Percentiles rank a stretch among this genome's conserved stretches.
Evolutionary conservation across 805 yeast species (phyloP).

Genomic region (Lipomyces starkeyi): DNA sequence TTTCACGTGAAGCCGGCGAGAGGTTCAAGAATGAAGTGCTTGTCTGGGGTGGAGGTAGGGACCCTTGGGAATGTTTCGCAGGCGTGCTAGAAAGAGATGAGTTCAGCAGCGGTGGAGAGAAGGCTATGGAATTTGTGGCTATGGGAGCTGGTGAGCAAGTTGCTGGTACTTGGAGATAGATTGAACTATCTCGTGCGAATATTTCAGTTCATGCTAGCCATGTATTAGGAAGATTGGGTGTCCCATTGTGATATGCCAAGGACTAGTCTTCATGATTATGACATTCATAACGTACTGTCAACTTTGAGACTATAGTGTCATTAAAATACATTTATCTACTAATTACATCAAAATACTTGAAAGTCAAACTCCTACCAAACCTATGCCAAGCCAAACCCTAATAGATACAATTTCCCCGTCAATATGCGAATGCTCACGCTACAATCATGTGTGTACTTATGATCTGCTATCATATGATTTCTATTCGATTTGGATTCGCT

Average conservation of each 20-base stretch:
- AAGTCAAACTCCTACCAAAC: background rate
- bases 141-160: slow-evolving; percentile 29
- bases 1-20: slow-evolving; percentile 74
- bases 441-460: background rate
- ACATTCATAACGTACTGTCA: background rate
- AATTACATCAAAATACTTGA: background rate
- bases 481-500: background rate
- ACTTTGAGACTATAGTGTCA: background rate
- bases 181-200: background rate
- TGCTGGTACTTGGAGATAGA: slow-evolving; percentile 26
- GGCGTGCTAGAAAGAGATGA: slow-evolving; percentile 72
- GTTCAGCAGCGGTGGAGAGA: slow-evolving; percentile 67
- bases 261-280: background rate
- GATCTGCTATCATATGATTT: background rate
- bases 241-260: background rate
- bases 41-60: slow-evolving; percentile 92
- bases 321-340: background rate
- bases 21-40: slow-evolving; percentile 71
- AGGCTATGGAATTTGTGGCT: slow-evolving; percentile 59
- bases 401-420: background rate
- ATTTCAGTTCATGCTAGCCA: background rate
- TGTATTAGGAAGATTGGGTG: background rate
- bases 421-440: background rate
- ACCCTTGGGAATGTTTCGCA: slow-evolving; percentile 86
- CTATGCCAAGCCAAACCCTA: background rate